Evolutionary conservation across 768 basidiomycete species (phyloP).

Genomic region (Calocera viscosa): DNA sequence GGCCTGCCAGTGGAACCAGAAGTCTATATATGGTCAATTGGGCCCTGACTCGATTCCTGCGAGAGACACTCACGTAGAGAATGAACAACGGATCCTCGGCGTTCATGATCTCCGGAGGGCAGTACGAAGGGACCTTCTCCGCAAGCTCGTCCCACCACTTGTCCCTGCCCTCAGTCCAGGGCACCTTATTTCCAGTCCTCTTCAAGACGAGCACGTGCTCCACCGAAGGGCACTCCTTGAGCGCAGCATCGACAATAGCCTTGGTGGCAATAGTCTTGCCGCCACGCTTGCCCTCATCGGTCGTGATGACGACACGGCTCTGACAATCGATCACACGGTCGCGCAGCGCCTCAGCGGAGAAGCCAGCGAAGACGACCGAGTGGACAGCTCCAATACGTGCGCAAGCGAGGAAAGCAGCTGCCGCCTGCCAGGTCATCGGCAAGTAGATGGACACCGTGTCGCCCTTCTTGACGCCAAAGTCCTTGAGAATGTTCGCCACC

Average conservation of each 20-base stretch:
- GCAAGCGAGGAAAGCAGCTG: constrained; percentile 93
- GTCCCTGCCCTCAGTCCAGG: constrained; percentile 75
- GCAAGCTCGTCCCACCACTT: constrained; percentile 95
- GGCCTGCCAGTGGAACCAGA: constrained; percentile 92
- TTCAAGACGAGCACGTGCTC: constrained; percentile 83
- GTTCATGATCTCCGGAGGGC: constrained; percentile 75
- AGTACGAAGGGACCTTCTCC: constrained; percentile 71
- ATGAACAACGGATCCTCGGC: constrained; percentile 98
- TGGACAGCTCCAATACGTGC: constrained; percentile 94
- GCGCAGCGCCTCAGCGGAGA: constrained; percentile 85
- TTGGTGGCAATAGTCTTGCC: constrained; percentile 93
- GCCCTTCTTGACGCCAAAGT: constrained; percentile 84
- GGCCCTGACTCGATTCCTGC: constrained; percentile 9
- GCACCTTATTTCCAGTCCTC: constrained; percentile 71
- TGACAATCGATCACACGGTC: constrained; percentile 85
- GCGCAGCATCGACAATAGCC: constrained; percentile 81
- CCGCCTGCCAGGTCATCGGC: constrained; percentile 91
- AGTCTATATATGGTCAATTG: constrained; percentile 41
- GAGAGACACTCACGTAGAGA: constrained; percentile 63
- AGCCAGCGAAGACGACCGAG: constrained; percentile 95
- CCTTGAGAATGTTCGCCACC: constrained; percentile 83
- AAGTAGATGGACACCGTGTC: constrained; percentile 89
- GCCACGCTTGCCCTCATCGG: constrained; percentile 86
- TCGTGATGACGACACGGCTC: constrained; percentile 84
- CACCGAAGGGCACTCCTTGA: constrained; percentile 71